Percentiles rank a stretch among this genome's conserved stretches.
phyloP scores from a whole-genome alignment of 441 rosid genomes.

The Populus tomentosa region DNA sequence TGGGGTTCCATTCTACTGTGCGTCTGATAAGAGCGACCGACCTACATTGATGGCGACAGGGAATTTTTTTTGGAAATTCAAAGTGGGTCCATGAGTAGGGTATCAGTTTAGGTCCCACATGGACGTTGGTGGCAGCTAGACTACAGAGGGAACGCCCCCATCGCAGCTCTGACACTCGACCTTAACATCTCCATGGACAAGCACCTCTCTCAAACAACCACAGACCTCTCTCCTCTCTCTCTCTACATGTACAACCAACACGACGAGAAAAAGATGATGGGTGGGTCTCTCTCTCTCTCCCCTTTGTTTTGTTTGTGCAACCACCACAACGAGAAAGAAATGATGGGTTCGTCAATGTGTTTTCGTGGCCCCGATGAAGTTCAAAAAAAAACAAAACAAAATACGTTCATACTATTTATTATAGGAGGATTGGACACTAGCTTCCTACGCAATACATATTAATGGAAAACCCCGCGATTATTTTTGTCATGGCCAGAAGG shows the following conservation, averaged over 20 bases:
- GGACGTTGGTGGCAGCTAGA: conserved; percentile 37
- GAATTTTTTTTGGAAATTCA: conserved; percentile 12
- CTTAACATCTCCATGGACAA: conserved; percentile 44
- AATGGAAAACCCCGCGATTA: no score
- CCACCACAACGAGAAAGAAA: conserved; percentile 34
- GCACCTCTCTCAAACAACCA: conserved; percentile 32
- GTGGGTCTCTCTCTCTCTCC: no score
- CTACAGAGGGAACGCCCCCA: conserved; percentile 38
- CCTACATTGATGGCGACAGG: conserved; percentile 22
- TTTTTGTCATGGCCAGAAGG: no score
- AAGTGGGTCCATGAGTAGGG: conserved; percentile 21
- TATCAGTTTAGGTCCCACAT: conserved; percentile 29
- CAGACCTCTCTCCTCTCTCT: background rate
- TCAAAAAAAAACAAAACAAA: no score
- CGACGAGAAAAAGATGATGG: conserved; percentile 10
- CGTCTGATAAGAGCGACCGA: conserved; percentile 29
- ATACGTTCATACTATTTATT: background rate
- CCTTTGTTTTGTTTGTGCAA: conserved; percentile 21
- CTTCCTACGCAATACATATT: no score
- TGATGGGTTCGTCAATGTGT: conserved; percentile 5
- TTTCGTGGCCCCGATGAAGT: background rate
- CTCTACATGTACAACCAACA: conserved; percentile 13
- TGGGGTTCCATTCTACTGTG: conserved; percentile 26
- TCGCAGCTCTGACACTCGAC: conserved; percentile 45
- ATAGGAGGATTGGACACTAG: no score